These are phyloP conservation scores for Phtheirospermum japonicum DNA, from an alignment of 257 asterid genomes.

Conservation along the genomic window DNA sequence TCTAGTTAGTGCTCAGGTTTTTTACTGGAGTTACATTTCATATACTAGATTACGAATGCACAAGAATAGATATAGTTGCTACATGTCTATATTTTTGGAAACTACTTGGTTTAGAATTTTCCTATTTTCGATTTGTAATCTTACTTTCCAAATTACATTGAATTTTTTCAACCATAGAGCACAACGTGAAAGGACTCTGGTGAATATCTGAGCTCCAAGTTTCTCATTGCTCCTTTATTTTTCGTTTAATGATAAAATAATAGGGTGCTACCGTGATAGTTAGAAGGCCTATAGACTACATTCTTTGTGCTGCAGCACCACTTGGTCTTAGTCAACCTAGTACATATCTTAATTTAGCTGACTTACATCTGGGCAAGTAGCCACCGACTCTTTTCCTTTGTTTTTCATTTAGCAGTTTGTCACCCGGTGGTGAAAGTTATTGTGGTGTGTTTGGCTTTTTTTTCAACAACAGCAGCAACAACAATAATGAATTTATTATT, in stretches of 20 bases:
- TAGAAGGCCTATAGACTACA: slow-evolving; percentile 57
- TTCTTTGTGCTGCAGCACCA: slow-evolving; percentile 52
- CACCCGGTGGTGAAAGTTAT: neutral
- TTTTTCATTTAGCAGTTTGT: neutral
- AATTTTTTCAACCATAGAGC: neutral
- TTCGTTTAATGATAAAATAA: slow-evolving; percentile 7
- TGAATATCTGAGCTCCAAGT: slow-evolving; percentile 19
- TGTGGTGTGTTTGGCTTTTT: no score
- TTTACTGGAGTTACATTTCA: no score
- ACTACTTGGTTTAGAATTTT: neutral
- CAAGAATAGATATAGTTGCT: neutral
- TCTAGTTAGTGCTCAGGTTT: no score
- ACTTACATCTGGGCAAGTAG: slow-evolving; percentile 50
- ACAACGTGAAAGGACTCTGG: neutral
- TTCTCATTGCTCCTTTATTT: slow-evolving; percentile 7
- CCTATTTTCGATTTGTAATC: neutral
- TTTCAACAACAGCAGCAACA: no score
- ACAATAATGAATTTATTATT: no score
- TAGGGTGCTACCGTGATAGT: slow-evolving; percentile 60
- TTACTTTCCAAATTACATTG: neutral
- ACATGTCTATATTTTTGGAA: neutral
- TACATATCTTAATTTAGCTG: slow-evolving; percentile 54
- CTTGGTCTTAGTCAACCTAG: slow-evolving; percentile 67
- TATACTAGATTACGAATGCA: no score
- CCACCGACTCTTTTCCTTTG: slow-evolving; percentile 6